These are phyloP conservation scores for Aspergillus transmontanensis DNA, from an alignment of 2,329 filamentous ascomycete genomes.

Conservation along the genomic window DNA sequence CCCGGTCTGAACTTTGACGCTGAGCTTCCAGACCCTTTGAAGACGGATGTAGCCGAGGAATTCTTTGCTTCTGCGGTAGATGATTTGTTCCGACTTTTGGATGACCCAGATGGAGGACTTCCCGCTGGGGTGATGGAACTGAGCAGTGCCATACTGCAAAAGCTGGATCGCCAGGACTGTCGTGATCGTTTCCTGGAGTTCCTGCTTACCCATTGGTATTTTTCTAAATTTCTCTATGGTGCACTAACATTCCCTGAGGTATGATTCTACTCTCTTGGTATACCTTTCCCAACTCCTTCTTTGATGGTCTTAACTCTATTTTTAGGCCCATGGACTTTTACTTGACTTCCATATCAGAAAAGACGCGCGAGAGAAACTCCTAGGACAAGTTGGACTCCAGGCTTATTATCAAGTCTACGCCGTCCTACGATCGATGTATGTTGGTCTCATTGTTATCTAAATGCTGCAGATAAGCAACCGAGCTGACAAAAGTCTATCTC, in stretches of 20 bases:
- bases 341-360: conserved; percentile 90
- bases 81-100: conserved; percentile 81
- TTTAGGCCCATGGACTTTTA: conserved; percentile 64
- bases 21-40: conserved; percentile 68
- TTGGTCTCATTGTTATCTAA: conserved; percentile 15
- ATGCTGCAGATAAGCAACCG: background rate
- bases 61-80: conserved; percentile 84
- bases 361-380: conserved; percentile 76
- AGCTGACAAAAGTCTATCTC: background rate
- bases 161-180: conserved; percentile 69
- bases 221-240: conserved; percentile 81
- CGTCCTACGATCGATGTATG: conserved; percentile 69
- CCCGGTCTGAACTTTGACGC: conserved; percentile 69
- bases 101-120: conserved; percentile 84
- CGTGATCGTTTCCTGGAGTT: conserved; percentile 77
- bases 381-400: conserved; percentile 74
- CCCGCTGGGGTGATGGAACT: conserved; percentile 83
- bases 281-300: background rate
- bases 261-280: conserved; percentile 23
- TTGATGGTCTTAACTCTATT: conserved; percentile 21
- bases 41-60: conserved; percentile 79
- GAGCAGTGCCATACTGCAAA: conserved; percentile 78
- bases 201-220: conserved; percentile 89
- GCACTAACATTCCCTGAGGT: conserved; percentile 89
- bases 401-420: conserved; percentile 79